Conservation (phyloP, 1,284 basidiomycete species). For the Volvariella surrecta region DNA sequence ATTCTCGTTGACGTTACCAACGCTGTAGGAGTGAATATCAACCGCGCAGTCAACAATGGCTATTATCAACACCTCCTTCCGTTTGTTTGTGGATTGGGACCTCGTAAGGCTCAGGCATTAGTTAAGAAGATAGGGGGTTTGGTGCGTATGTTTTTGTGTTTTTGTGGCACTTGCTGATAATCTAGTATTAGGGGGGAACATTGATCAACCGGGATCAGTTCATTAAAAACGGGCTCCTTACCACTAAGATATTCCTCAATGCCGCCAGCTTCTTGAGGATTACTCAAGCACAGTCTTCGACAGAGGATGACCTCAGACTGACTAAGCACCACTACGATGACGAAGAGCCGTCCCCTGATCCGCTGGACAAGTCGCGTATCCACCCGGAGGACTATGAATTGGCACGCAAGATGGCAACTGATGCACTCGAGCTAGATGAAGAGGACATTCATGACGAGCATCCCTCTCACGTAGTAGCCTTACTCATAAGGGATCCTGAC, state of each 20-base stretch:
- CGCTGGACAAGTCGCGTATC: constrained; percentile 92
- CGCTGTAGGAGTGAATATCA: constrained; percentile 93
- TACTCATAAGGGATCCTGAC: constrained; percentile 82
- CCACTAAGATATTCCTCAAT: constrained; percentile 86
- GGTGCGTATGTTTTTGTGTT: constrained; percentile 31
- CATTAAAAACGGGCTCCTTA: constrained; percentile 71
- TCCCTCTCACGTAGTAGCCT: constrained; percentile 77
- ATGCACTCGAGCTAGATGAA: constrained; percentile 92
- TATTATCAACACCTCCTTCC: constrained; percentile 88
- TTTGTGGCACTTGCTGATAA: constrained; percentile 5
- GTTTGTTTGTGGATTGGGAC: constrained; percentile 91
- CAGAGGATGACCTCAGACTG: constrained; percentile 1
- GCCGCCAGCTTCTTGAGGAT: constrained; percentile 89
- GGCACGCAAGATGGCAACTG: constrained; percentile 97
- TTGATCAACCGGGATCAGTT: constrained; percentile 82
- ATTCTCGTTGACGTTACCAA: constrained; percentile 87
- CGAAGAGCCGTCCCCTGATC: constrained; percentile 75
- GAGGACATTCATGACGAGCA: constrained; percentile 90
- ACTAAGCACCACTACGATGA: constrained; percentile 51
- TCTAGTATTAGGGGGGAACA: constrained; percentile 62
- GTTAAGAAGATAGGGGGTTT: constrained; percentile 74
- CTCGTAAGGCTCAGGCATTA: constrained; percentile 86
- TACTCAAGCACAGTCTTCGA: constrained; percentile 56
- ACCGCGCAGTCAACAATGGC: constrained; percentile 78
- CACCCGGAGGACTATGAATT: constrained; percentile 98